Percentiles rank a stretch among this genome's conserved stretches.
Conservation (phyloP, 1,284 basidiomycete species). For the Ustanciosporium gigantosporum region DNA sequence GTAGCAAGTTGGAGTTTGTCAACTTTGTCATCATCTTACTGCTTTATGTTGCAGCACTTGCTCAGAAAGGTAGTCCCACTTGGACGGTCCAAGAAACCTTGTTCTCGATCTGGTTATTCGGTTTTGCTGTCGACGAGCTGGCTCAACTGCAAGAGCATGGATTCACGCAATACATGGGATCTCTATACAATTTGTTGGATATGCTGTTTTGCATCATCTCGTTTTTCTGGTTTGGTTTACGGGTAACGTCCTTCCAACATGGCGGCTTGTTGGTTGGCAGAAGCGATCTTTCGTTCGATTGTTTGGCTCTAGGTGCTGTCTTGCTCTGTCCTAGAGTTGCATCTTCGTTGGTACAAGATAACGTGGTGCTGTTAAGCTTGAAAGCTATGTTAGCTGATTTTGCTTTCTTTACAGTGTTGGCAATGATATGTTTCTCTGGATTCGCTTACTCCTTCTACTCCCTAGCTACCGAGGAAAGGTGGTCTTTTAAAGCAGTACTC, state of each 20-base stretch:
- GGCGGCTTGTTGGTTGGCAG: conserved; percentile 39
- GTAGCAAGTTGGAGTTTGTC: conserved; percentile 81
- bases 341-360: conserved; percentile 61
- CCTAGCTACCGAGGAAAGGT: conserved; percentile 62
- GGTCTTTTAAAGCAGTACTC: conserved; percentile 68
- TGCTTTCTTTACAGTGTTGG: conserved; percentile 75
- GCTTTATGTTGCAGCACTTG: conserved; percentile 59
- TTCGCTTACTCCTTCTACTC: conserved; percentile 91
- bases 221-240: conserved; percentile 56
- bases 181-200: conserved; percentile 53
- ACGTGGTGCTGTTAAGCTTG: conserved; percentile 61
- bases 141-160: conserved; percentile 94
- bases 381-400: conserved; percentile 72
- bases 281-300: conserved; percentile 57
- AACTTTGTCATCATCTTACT: conserved; percentile 66
- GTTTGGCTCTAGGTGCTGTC: conserved; percentile 58
- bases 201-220: conserved; percentile 57
- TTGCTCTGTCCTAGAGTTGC: conserved; percentile 61
- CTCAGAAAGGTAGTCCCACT: conserved; percentile 41
- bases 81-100: conserved; percentile 47
- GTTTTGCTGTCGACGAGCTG: conserved; percentile 86
- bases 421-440: conserved; percentile 70
- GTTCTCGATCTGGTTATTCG: conserved; percentile 56
- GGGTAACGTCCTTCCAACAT: conserved; percentile 52
- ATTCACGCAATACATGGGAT: conserved; percentile 70